These are phyloP conservation scores for Amaranthus palmeri DNA, from an alignment of 148 eudicot genomes.

Conservation along the genomic window DNA sequence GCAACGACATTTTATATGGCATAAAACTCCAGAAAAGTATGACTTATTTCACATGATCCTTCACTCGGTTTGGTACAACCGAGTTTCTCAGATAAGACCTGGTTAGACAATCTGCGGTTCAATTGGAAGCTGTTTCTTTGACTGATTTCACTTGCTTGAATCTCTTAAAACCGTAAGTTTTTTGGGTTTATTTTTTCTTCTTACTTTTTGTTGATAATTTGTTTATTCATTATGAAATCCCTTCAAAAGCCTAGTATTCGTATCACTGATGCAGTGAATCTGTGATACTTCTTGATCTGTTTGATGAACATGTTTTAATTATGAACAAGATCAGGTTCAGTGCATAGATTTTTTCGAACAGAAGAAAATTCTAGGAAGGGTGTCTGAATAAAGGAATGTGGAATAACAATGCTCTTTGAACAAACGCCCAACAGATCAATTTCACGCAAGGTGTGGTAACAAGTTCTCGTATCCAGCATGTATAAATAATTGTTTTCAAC, in stretches of 20 bases:
- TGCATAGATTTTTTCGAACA: no score
- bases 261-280: neutral
- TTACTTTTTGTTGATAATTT: neutral
- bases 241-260: neutral
- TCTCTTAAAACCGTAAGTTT: neutral
- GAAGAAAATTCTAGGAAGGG: no score
- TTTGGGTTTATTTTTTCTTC: neutral
- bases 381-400: no score
- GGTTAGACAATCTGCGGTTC: neutral
- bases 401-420: no score
- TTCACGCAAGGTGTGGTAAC: no score
- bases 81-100: constrained; percentile 39
- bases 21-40: constrained; percentile 57
- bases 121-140: neutral
- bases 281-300: neutral
- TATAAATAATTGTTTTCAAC: no score
- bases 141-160: neutral
- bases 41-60: constrained; percentile 84
- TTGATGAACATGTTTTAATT: neutral
- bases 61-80: constrained; percentile 79
- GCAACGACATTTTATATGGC: constrained; percentile 67
- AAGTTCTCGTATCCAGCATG: no score
- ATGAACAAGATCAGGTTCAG: neutral
- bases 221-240: neutral
- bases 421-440: no score